Evolutionary conservation across 2,329 filamentous ascomycete species (phyloP).

Genomic region (Botrytis deweyae): DNA sequence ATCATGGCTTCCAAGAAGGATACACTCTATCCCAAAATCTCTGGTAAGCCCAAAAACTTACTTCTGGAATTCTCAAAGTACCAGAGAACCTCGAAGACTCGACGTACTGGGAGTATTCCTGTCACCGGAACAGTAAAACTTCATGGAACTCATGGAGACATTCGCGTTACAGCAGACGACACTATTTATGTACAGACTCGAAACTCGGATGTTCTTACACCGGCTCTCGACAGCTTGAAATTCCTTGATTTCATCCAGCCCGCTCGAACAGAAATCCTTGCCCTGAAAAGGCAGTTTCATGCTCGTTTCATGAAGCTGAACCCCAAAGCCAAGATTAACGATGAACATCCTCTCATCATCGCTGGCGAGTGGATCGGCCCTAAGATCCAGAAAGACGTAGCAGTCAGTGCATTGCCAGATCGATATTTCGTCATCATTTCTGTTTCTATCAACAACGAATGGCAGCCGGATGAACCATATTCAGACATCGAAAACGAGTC

Average conservation of each 20-base stretch:
- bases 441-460: constrained; percentile 28
- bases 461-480: constrained; percentile 28
- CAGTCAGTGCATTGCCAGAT: constrained; percentile 21
- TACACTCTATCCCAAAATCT: constrained; percentile 3
- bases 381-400: constrained; percentile 29
- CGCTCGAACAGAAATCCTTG: background rate
- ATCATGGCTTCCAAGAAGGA: background rate
- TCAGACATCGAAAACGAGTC: constrained; percentile 26
- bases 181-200: constrained; percentile 28
- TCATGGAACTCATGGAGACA: constrained; percentile 32
- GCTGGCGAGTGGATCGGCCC: constrained; percentile 34
- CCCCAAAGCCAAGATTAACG: constrained; percentile 5
- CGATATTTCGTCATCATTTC: constrained; percentile 33
- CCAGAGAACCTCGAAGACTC: background rate
- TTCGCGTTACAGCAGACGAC: constrained; percentile 27
- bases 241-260: background rate
- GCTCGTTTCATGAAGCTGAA: constrained; percentile 25
- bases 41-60: constrained; percentile 7
- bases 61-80: constrained; percentile 4
- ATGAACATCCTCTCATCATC: constrained; percentile 29
- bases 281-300: constrained; percentile 20
- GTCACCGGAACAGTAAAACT: constrained; percentile 33
- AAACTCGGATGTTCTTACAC: constrained; percentile 19
- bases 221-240: background rate
- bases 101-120: constrained; percentile 2